Evolutionary conservation across 2,329 filamentous ascomycete species (phyloP), one percentile per base, ranked within the genome.

Genomic region (Tolypocladium tundrense): DNA sequence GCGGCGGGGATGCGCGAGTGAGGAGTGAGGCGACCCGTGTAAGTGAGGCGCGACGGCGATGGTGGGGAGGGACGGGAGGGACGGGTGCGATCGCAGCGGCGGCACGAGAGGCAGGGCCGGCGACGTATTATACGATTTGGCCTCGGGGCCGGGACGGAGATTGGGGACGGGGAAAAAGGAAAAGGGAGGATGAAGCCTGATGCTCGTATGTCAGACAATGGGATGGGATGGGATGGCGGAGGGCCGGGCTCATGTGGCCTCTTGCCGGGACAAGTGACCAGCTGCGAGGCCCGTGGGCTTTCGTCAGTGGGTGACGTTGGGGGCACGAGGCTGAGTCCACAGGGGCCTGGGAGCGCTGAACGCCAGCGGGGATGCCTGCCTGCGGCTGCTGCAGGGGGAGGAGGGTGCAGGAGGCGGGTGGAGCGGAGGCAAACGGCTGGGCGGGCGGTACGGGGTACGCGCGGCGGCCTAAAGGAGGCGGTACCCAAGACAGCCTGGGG

Each of bases 271-370:
- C 63, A 62, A 71, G 64, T 68, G 68, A 67, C 67, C 65, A 54
- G 59, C 61, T 59, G 55, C 40, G 61, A 63, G 62, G 63, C 60
- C 65, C 62, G 64, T 66, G 65, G 65, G 67, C 66, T 59, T 69
- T 70, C 69, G 68, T 73, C 69, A 70, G 68, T 69, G 64, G 67
- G 70, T 74, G 73, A 75, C 72, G 73, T 75, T 74, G 65, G 64
- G 67, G 68, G 65, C 71, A 73, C 72, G 74, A 75, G 74, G 74
- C 73, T 75, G 73, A 75, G 69, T 65, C 62, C 58, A 45, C 57
- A 57, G 59, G 45, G 55, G 59, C 56, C 35, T 19, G 57, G 40
- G 40, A 56, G 50, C 40, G 59, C 55, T 57, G 58, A 56, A 43
- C 31, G 52, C 48, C 55, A 54, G 54, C 58, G 56, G 54, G 56